These are phyloP conservation scores for Lactarius sanguifluus DNA, from an alignment of 768 basidiomycete species.

Conservation along the genomic window DNA sequence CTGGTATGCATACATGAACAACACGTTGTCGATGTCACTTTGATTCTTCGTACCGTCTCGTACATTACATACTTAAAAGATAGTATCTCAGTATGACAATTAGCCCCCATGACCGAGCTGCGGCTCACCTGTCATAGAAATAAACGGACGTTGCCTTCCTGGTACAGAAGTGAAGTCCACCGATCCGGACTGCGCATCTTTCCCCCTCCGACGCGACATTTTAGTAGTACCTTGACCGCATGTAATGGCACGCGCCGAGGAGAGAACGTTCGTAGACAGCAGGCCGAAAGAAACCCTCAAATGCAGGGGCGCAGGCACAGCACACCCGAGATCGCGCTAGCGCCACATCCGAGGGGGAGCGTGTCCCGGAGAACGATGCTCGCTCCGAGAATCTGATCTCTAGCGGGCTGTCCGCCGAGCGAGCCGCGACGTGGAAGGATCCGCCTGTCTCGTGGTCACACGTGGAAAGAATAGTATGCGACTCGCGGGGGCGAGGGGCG, in stretches of 20 bases:
- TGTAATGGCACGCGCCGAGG: constrained; percentile 5
- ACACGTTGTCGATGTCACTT: background rate
- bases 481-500: background rate
- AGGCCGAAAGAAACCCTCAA: background rate
- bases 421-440: constrained; percentile 1
- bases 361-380: background rate
- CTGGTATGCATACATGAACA: constrained; percentile 4
- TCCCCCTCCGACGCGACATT: background rate
- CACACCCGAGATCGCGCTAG: background rate
- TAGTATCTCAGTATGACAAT: background rate
- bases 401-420: background rate
- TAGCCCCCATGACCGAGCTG: background rate
- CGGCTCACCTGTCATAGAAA: background rate
- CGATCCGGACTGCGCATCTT: background rate
- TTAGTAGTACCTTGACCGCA: background rate
- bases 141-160: background rate
- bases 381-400: constrained; percentile 6
- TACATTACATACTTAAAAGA: background rate
- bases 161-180: background rate
- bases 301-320: background rate
- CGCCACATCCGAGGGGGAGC: background rate
- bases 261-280: background rate
- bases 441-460: background rate
- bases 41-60: background rate
- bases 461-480: background rate